These are phyloP conservation scores for Chlorella ohadii DNA, from an alignment of 139 green algal species.

Conservation along the genomic window DNA sequence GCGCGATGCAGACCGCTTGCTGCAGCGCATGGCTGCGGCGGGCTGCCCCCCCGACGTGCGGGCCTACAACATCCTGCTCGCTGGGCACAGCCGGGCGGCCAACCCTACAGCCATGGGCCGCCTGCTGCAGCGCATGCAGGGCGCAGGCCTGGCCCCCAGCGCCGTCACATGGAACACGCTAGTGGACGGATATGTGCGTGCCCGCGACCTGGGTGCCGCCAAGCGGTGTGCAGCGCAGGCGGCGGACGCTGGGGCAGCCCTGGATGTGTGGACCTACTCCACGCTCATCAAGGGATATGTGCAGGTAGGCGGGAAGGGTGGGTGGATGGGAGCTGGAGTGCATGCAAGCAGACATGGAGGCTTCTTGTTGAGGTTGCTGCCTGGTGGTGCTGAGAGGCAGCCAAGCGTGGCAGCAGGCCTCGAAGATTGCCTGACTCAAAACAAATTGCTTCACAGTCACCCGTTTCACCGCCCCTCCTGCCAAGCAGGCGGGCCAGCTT, in stretches of 20 bases:
- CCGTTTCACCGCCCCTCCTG: too few relatives aligned
- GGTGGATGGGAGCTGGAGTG: not conserved
- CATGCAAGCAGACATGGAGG: too few relatives aligned
- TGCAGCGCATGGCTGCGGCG: constrained; percentile 35
- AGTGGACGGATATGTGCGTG: constrained; percentile 56
- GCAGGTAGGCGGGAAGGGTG: not conserved
- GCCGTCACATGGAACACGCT: constrained; percentile 77
- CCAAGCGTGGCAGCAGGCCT: too few relatives aligned
- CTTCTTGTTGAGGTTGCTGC: too few relatives aligned
- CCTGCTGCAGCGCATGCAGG: constrained; percentile 55
- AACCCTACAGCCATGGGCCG: constrained; percentile 42
- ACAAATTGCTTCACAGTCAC: too few relatives aligned
- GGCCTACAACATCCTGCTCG: constrained; percentile 76
- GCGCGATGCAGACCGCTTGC: constrained; percentile 57
- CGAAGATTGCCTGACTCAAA: too few relatives aligned
- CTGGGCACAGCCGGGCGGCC: constrained; percentile 40
- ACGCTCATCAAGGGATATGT: constrained; percentile 54
- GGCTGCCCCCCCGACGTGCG: constrained; percentile 42
- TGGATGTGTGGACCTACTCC: constrained; percentile 67
- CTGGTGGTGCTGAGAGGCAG: too few relatives aligned
- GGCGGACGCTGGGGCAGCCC: constrained; percentile 43
- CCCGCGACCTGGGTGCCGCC: constrained; percentile 56
- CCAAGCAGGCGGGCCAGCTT: constrained; percentile 36
- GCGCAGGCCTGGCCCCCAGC: constrained; percentile 38
- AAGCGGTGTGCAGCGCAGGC: constrained; percentile 45